Percentiles rank a stretch among this genome's conserved stretches.
phyloP scores from a whole-genome alignment of 495 filamentous ascomycete genomes.

The Astrothelium subdiscretum region DNA sequence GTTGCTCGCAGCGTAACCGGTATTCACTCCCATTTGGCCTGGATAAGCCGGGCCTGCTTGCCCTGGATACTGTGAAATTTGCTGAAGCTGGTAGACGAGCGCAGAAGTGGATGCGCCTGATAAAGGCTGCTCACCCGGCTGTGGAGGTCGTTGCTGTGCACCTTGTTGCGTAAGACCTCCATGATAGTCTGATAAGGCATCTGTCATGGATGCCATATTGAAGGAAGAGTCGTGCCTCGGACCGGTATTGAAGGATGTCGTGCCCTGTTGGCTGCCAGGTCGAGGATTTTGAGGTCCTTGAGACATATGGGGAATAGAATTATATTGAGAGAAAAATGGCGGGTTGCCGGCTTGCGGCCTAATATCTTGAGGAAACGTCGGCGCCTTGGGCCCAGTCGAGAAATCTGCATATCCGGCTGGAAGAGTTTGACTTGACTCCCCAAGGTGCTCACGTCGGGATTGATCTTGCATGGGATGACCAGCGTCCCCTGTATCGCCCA shows the following conservation, averaged over 20 bases:
- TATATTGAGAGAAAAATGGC: constrained; percentile 23
- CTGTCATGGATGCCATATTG: constrained; percentile 37
- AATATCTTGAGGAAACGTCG: constrained; percentile 1
- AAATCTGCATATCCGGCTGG: constrained; percentile 18
- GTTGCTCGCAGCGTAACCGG: neutral
- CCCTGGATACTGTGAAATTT: constrained; percentile 34
- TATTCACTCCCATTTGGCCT: constrained; percentile 6
- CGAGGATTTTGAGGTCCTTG: constrained; percentile 18
- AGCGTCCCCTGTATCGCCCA: constrained; percentile 22
- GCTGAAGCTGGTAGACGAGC: constrained; percentile 34
- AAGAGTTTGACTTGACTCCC: constrained; percentile 8
- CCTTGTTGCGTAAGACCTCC: neutral
- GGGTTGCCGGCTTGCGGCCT: constrained; percentile 11
- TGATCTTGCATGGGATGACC: neutral
- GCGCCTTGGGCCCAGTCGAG: neutral
- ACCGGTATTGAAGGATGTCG: constrained; percentile 16
- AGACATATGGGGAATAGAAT: constrained; percentile 12
- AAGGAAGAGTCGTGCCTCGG: constrained; percentile 32
- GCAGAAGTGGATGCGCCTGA: constrained; percentile 28
- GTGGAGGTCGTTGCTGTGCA: constrained; percentile 6
- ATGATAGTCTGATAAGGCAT: constrained; percentile 33
- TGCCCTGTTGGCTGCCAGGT: neutral
- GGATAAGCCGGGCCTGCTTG: constrained; percentile 23
- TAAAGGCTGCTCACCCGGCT: constrained; percentile 11
- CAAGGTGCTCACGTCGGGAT: constrained; percentile 2